phyloP scores from a whole-genome alignment of 306 rosid genomes.

The Inga leiocalycina region DNA sequence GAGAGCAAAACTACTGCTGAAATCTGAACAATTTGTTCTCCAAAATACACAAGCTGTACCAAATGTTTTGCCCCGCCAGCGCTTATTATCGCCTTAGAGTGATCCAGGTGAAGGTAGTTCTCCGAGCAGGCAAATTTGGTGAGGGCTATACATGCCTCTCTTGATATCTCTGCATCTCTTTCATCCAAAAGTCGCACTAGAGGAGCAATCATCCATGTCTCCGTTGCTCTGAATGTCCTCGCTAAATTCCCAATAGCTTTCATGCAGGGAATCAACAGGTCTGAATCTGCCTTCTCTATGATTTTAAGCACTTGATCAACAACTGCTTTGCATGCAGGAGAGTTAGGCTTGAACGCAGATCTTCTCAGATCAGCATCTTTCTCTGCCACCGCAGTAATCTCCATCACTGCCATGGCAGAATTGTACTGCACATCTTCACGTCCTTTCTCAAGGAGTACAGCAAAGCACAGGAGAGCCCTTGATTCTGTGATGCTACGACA shows the following conservation, averaged over 20 bases:
- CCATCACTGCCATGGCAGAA: conserved; percentile 96
- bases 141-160: conserved; percentile 76
- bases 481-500: conserved; percentile 92
- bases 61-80: conserved; percentile 80
- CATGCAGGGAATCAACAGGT: conserved; percentile 78
- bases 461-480: conserved; percentile 84
- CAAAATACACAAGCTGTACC: conserved; percentile 89
- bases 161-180: conserved; percentile 63
- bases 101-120: conserved; percentile 81
- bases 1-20: conserved; percentile 69
- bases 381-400: conserved; percentile 89
- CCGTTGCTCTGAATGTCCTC: conserved; percentile 82
- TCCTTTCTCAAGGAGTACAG: conserved; percentile 84
- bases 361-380: conserved; percentile 78
- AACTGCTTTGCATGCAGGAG: conserved; percentile 93
- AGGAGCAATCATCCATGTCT: conserved; percentile 82
- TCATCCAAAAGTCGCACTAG: conserved; percentile 85
- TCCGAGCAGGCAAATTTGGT: conserved; percentile 72
- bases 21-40: conserved; percentile 70
- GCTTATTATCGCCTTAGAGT: conserved; percentile 77
- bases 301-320: conserved; percentile 77
- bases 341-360: conserved; percentile 89
- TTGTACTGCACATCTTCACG: conserved; percentile 63
- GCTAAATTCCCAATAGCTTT: conserved; percentile 83
- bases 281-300: conserved; percentile 69